Evolutionary conservation across 1,139 yeast species (phyloP).

Genomic region (Meyerozyma smithsonii): DNA sequence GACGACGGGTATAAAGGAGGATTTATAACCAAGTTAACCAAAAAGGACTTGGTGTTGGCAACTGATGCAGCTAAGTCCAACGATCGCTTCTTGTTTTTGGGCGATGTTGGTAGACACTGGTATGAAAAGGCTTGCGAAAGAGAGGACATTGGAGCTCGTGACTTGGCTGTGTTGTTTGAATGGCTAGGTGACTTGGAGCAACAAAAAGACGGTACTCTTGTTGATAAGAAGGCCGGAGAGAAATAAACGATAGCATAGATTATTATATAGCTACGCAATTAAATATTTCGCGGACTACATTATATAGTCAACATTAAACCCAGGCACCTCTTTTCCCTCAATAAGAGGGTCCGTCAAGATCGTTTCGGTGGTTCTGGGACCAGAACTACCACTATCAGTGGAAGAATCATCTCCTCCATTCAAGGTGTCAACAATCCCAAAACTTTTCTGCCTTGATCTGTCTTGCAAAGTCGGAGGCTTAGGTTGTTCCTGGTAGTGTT

Average conservation of each 20-base stretch:
- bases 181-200: conserved; percentile 34
- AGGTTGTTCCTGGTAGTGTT: conserved; percentile 25
- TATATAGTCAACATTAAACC: conserved; percentile 18
- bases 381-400: conserved; percentile 3
- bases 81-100: conserved; percentile 37
- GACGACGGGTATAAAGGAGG: conserved; percentile 50
- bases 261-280: too few species aligned
- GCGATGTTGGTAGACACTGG: conserved; percentile 40
- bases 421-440: conserved; percentile 20
- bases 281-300: too few species aligned
- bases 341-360: conserved; percentile 5
- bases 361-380: conserved; percentile 5
- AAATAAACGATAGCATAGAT: too few species aligned
- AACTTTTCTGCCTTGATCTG: conserved; percentile 20
- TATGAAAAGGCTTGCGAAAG: conserved; percentile 44
- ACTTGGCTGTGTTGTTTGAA: conserved; percentile 43
- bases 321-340: conserved; percentile 12
- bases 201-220: conserved; percentile 12
- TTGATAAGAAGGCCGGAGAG: conserved; percentile 10
- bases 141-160: conserved; percentile 37
- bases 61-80: conserved; percentile 40
- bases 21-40: conserved; percentile 49
- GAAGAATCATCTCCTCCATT: conserved; percentile 7
- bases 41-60: conserved; percentile 56
- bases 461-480: conserved; percentile 1